A percentile compares a stretch with the other conserved stretches of the same genome.
These are phyloP conservation scores for Fusarium sp. DNA, from an alignment of 2,329 filamentous ascomycete genomes.

Conservation along the genomic window DNA sequence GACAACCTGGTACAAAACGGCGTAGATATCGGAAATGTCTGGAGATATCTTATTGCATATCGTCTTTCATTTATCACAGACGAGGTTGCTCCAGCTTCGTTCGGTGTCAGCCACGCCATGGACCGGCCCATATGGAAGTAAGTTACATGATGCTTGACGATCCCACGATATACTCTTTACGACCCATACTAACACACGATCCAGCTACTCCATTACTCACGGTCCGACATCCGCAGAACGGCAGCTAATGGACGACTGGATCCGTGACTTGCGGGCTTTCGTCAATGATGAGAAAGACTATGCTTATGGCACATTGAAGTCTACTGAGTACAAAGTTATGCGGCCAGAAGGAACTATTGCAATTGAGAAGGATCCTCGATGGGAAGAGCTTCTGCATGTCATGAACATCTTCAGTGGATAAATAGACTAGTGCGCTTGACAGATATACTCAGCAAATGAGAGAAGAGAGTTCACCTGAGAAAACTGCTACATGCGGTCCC, in stretches of 20 bases:
- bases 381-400: conserved; percentile 20
- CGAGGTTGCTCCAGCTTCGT: conserved; percentile 2
- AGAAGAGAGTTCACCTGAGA: too few relatives aligned
- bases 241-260: conserved; percentile 9
- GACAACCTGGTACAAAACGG: conserved; percentile 17
- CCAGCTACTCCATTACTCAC: conserved; percentile 17
- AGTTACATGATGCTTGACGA: fast-evolving
- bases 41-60: conserved; percentile 25
- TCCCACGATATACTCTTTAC: too few relatives aligned
- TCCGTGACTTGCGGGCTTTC: not conserved
- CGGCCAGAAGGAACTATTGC: conserved; percentile 6
- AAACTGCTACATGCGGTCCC: too few relatives aligned
- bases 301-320: not conserved
- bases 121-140: conserved; percentile 27
- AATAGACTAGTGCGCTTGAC: not conserved
- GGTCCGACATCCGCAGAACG: not conserved
- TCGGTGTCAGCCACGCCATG: conserved; percentile 28
- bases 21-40: conserved; percentile 5
- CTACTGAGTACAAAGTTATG: conserved; percentile 21
- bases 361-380: not conserved
- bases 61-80: conserved; percentile 9
- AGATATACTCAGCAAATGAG: too few relatives aligned
- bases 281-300: conserved; percentile 1
- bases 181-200: not conserved
- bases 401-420: conserved; percentile 19